phyloP scores from a whole-genome alignment of 2,329 filamentous ascomycete species.

The Coleophoma crateriformis region DNA sequence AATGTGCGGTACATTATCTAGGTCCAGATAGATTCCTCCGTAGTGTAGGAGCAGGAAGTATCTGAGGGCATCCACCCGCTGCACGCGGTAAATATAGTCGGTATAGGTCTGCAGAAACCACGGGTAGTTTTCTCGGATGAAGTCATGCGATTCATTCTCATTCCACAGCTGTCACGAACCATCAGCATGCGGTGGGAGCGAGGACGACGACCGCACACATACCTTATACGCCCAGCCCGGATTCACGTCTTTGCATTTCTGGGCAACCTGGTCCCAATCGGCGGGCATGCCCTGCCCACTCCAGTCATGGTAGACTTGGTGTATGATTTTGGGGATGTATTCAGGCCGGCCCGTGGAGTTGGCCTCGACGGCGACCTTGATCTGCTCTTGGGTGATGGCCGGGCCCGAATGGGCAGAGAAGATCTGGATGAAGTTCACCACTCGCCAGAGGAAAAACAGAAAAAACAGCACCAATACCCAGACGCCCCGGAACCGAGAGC shows the following conservation, averaged over 20 bases:
- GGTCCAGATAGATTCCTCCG: constrained; percentile 69
- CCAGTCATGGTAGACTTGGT: constrained; percentile 48
- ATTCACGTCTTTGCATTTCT: constrained; percentile 62
- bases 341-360: constrained; percentile 35
- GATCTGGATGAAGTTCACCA: constrained; percentile 6
- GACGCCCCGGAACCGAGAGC: background rate
- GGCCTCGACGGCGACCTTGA: background rate
- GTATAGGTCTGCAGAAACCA: constrained; percentile 69
- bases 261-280: constrained; percentile 60
- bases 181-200: background rate
- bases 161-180: constrained; percentile 58
- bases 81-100: constrained; percentile 64
- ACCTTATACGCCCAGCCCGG: constrained; percentile 71
- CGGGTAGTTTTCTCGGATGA: constrained; percentile 63
- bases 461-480: background rate
- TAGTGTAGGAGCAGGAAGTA: constrained; percentile 70
- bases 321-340: constrained; percentile 68
- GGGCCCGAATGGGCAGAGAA: constrained; percentile 11
- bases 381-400: constrained; percentile 7
- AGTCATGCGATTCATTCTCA: constrained; percentile 58
- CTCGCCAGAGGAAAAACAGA: constrained; percentile 1
- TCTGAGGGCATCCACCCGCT: constrained; percentile 66
- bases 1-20: constrained; percentile 45
- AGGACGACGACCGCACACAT: constrained; percentile 15
- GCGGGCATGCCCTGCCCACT: constrained; percentile 54